A percentile compares a stretch with the other conserved stretches of the same genome.
Evolutionary conservation across 1,284 basidiomycete genomes (phyloP).

Genomic region (Ganoderma resinaceum): DNA sequence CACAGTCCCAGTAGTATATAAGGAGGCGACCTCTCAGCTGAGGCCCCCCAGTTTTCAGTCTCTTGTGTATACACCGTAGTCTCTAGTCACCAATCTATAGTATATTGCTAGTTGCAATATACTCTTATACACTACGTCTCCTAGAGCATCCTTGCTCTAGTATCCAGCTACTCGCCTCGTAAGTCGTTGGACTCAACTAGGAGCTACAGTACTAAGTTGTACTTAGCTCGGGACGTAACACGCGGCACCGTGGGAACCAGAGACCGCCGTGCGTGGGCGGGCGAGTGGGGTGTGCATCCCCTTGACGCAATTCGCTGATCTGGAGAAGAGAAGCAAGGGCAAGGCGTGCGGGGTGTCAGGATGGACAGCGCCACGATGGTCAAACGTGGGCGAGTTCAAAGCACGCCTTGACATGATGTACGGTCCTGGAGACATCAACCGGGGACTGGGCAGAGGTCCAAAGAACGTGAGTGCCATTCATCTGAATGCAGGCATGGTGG

Average conservation of each 20-base stretch:
- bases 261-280: not conserved
- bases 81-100: no score
- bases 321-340: conserved; percentile 17
- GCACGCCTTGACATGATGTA: conserved; percentile 31
- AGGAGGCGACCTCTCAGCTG: no score
- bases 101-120: no score
- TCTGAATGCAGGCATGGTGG: not conserved
- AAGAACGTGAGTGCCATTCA: conserved; percentile 25
- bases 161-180: no score
- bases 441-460: conserved; percentile 29
- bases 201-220: no score
- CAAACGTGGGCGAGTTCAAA: conserved; percentile 35
- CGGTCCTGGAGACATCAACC: conserved; percentile 33
- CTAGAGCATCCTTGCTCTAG: no score
- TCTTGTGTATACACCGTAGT: no score
- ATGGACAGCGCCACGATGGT: conserved; percentile 31
- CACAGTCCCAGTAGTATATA: no score
- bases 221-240: no score
- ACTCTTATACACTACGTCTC: no score
- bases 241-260: not conserved
- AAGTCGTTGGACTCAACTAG: no score
- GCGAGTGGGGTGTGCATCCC: conserved; percentile 13
- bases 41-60: no score
- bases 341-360: conserved; percentile 18
- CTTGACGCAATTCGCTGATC: not conserved